These are phyloP conservation scores for Hibiscus syriacus DNA, from an alignment of 345 rosid species.

Conservation along the genomic window DNA sequence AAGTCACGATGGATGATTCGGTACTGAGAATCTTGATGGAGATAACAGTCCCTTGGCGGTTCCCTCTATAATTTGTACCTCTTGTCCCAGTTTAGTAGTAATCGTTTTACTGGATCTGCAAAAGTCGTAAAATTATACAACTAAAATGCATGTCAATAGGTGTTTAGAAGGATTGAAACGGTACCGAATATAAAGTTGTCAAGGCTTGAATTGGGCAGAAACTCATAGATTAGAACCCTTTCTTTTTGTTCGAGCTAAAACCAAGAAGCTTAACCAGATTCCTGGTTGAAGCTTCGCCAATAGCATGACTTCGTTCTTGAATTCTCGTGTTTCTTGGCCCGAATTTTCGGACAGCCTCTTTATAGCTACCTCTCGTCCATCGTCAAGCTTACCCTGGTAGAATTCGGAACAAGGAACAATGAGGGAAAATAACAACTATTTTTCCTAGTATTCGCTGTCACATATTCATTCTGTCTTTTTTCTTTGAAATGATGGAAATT, in stretches of 20 bases:
- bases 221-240: conserved; percentile 13
- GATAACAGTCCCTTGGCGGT: conserved; percentile 39
- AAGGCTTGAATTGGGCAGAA: conserved; percentile 10
- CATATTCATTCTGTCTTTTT: background rate
- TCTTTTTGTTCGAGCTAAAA: background rate
- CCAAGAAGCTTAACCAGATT: conserved; percentile 14
- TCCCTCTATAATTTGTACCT: conserved; percentile 25
- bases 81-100: conserved; percentile 33
- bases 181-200: conserved; percentile 3
- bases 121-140: background rate
- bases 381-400: conserved; percentile 3
- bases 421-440: too few relatives aligned
- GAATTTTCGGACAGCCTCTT: conserved; percentile 5
- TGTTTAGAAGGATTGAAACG: background rate
- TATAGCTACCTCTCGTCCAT: conserved; percentile 3
- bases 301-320: conserved; percentile 13
- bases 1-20: conserved; percentile 41
- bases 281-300: conserved; percentile 12
- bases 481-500: background rate
- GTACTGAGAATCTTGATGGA: conserved; percentile 44
- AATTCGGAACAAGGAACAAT: too few relatives aligned
- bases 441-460: background rate
- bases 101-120: background rate
- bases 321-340: background rate
- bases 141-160: background rate